Base-by-base conservation (phyloP, 179 eudicot species). In the Sideroxylon spinosum region DNA sequence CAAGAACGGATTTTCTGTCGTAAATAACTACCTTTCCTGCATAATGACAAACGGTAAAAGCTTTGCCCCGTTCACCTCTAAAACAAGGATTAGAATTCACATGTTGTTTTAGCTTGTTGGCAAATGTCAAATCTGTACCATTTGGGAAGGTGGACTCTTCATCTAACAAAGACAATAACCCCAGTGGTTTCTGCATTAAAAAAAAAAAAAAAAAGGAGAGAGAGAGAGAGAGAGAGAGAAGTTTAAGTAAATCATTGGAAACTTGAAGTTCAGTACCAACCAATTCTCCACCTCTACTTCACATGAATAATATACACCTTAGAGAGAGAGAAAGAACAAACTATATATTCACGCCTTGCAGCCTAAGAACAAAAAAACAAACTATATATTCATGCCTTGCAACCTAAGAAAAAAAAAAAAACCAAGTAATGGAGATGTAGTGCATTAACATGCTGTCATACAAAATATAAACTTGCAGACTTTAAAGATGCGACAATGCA, bases 81-180 rank as follows among this genome's bases (percentile, higher is more conserved):
- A 96, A 96, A 79, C 89, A 92, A 46, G 91, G 82, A 82, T 90
- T 89, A 50, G 91, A 77, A 32, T 85, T 82, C 82, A 96, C 78
- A 80, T 96, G 99, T 80, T 96, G 90, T 87, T 90, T 94, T 61
- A 96, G 97, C 90, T 96, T 96, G 85, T 88, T 79, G 69, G 99
- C 98, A 78, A 96, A 94, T 49, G 91, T 89, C 86, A 91, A 74
- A 84, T 96, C 99, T 76, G 99, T 92, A 73, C 91, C 99, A 87
- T 94, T 96, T 16, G 99, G 98, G 79, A 94, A 93, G 75, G 93
- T 96, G 70, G 99, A 96, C 84, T 94, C 98, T 79, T 96, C 99
- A 79, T 96, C 98, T 74, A 96, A 86, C 80, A 96, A 78, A 77
- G 99, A 94, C 81, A 89, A 70, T 79, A 96, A 81, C 20, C 99